phyloP scores from a whole-genome alignment of 1,284 basidiomycete species.

The Chalciporus sp. region DNA sequence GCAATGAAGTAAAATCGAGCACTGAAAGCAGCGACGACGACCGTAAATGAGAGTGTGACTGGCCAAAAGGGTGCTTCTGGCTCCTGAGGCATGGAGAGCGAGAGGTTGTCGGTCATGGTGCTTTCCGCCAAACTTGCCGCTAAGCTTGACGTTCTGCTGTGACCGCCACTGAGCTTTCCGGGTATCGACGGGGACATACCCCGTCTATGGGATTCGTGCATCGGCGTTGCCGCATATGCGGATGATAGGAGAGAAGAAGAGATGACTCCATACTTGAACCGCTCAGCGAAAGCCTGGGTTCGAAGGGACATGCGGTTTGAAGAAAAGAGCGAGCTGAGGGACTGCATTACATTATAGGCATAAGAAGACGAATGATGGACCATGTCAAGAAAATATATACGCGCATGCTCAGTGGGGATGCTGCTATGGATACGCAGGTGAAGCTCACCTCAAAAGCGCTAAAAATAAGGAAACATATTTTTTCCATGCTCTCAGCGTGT shows the following conservation, averaged over 20 bases:
- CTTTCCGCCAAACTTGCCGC: slow-evolving; percentile 41
- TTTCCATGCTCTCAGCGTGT: slow-evolving; percentile 30
- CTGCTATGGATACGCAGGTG: slow-evolving; percentile 9
- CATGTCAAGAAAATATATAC: slow-evolving; percentile 1
- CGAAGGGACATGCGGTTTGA: slow-evolving; percentile 23
- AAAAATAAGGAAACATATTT: slow-evolving; percentile 27
- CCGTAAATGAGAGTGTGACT: slow-evolving; percentile 40
- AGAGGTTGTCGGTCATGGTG: slow-evolving; percentile 25
- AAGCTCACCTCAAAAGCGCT: slow-evolving; percentile 29
- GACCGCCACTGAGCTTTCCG: slow-evolving; percentile 41
- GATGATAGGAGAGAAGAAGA: slow-evolving; percentile 73
- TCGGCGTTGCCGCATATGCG: slow-evolving; percentile 40
- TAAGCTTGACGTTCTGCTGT: slow-evolving; percentile 45
- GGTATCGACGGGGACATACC: slow-evolving; percentile 43
- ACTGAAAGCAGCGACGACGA: slow-evolving; percentile 47
- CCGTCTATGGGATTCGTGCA: slow-evolving; percentile 32
- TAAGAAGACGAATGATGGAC: background rate
- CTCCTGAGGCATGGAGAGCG: slow-evolving; percentile 29
- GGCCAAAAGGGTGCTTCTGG: slow-evolving; percentile 41
- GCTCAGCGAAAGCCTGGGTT: slow-evolving; percentile 63
- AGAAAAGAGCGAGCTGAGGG: slow-evolving; percentile 34
- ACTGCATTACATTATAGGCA: slow-evolving; percentile 28
- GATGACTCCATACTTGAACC: slow-evolving; percentile 84
- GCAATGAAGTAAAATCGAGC: slow-evolving; percentile 51
- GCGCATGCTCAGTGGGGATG: slow-evolving; percentile 12